Base-by-base conservation (phyloP, 169 alveolate genomes). In the Cyclospora cayetanensis region DNA sequence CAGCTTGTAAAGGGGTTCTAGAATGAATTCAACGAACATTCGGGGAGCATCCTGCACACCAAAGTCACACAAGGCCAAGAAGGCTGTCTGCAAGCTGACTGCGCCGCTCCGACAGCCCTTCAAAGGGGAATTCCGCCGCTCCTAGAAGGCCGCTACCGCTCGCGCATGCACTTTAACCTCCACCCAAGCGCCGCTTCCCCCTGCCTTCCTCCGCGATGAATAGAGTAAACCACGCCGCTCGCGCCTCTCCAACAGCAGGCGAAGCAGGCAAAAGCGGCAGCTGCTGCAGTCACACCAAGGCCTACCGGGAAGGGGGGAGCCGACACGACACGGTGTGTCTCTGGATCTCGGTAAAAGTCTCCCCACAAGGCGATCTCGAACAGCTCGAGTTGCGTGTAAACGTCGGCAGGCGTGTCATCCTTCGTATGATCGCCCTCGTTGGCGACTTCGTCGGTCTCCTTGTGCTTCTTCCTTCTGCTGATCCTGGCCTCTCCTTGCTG, bases 1-100 rank as follows among this genome's bases (percentile, higher is more conserved):
- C 43, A 99, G 91, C 95, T 99, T 99, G 95, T 99, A 99, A 86
- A 99, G 95, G 9, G 99, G 99, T 89, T 98, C 99, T 84, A 99
- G 93, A 52, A 99, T 95, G 95, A 99, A 99, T 90, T 97, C 98
- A 11, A 99, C 99, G 95, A 99, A 99, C 7, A 99, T 95, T 87
- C 99, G 96, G 15, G 85, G 95, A 65, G 41, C 88, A 9, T 65
- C 91, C 76, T 50, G 94, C 63, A 94, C 93, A 63, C 94, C 96
- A 50, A 95, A 86, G 91, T n/a, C n/a, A n/a, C n/a, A n/a, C n/a
- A n/a, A n/a, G n/a, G n/a, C n/a, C n/a, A n/a, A n/a, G n/a, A n/a
- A n/a, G n/a, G n/a, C n/a, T n/a, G n/a, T n/a, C n/a, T n/a, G n/a
- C n/a, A n/a, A n/a, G n/a, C n/a, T n/a, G n/a, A n/a, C n/a, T n/a